These are phyloP conservation scores for Peltaster fructicola DNA, from an alignment of 2,329 filamentous ascomycete genomes.

Conservation along the genomic window DNA sequence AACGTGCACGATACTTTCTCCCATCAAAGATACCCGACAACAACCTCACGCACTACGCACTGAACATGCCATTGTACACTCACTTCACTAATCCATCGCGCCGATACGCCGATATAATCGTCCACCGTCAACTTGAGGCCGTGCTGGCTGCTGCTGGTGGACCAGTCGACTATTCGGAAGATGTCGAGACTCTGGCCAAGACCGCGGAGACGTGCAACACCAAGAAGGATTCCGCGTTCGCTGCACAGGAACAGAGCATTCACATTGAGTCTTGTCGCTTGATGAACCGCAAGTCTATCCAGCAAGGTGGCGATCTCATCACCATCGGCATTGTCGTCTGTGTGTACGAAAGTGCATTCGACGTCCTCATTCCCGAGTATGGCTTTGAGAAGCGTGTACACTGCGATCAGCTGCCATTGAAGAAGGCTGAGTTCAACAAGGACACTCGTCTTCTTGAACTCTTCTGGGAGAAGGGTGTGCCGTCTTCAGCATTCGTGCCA, in stretches of 20 bases:
- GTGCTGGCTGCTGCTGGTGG: slow-evolving; percentile 71
- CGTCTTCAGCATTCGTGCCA: slow-evolving; percentile 86
- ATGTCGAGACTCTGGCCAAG: slow-evolving; percentile 75
- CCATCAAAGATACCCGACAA: slow-evolving; percentile 61
- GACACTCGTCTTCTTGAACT: slow-evolving; percentile 85
- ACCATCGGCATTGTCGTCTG: slow-evolving; percentile 91
- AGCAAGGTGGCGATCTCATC: slow-evolving; percentile 78
- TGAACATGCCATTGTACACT: slow-evolving; percentile 88
- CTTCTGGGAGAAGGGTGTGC: slow-evolving; percentile 99
- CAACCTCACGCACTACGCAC: slow-evolving; percentile 70
- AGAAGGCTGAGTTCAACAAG: slow-evolving; percentile 99
- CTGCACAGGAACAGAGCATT: slow-evolving; percentile 94
- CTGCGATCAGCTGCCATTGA: slow-evolving; percentile 89
- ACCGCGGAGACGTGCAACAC: slow-evolving; percentile 92
- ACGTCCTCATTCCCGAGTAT: slow-evolving; percentile 93
- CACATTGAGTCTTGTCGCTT: slow-evolving; percentile 93
- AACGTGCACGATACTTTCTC: slow-evolving; percentile 88
- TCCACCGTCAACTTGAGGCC: slow-evolving; percentile 84
- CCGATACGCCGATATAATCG: slow-evolving; percentile 85
- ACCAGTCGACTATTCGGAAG: slow-evolving; percentile 70
- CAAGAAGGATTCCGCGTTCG: slow-evolving; percentile 96
- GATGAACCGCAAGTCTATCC: slow-evolving; percentile 83
- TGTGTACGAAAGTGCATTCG: slow-evolving; percentile 96
- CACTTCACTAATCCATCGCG: slow-evolving; percentile 94
- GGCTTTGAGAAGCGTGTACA: slow-evolving; percentile 99